Base-by-base conservation (phyloP, 768 basidiomycete genomes). In the Mycena belliarum region DNA sequence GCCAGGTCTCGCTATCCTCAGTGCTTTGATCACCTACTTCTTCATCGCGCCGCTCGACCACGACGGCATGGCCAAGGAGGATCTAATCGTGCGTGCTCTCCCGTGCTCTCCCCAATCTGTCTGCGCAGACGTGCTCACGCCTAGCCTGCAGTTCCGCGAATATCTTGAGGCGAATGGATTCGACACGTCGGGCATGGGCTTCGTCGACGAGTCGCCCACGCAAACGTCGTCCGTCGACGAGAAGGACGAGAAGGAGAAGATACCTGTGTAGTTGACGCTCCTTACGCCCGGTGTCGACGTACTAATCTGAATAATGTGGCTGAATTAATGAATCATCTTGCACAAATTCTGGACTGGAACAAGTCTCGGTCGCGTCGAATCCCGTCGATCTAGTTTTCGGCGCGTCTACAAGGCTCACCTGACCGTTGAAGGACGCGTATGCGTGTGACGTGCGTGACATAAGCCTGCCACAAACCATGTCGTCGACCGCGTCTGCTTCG, bases 1-100 rank as follows among this genome's bases (percentile, higher is more conserved):
- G 9, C 9, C 65, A 74, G 86, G 81, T 37, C 80, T 97, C 46
- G 93, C 93, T 4, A 62, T 96, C 44, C 61, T 93, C 49, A 91
- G 89, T 58, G 94, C 95, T 3, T 21, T 85, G 10, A 73, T 93
- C 62, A 86, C 87, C 0, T 79, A 86, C 63, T 70, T 91, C 71
- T 86, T 91, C 72, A 82, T 97, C 66, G 78, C 76, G 43, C 91
- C 93, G 37, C 78, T 95, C 52, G 74, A 76, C 16, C 82, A 85
- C 29, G 91, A 95, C 58, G 89, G 89, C 32, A 93, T 94, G 91
- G 76, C 70, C 21, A 79, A 82, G 44, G 91, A 95, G 70, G 93
- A 95, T 70, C 72, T 70, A 37, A 74, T 74, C 64, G 88, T 89
- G 64, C 35, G 82, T 72, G 23, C 43, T 24, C 45, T 28, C 40